Evolutionary conservation across 1,284 basidiomycete species (phyloP).

Genomic region (Agroathelia rolfsii): DNA sequence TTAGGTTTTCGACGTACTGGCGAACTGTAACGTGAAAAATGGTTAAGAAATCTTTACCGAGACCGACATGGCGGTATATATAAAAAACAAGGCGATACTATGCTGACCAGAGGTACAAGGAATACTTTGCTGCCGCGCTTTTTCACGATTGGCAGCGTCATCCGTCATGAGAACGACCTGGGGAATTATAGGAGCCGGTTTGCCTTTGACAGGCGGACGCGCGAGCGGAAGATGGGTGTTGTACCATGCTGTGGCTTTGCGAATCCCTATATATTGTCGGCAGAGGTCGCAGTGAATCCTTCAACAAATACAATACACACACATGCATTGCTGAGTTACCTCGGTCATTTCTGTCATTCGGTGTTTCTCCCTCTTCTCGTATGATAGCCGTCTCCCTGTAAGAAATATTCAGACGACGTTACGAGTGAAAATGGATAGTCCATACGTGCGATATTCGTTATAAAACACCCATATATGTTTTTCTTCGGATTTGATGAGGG

Average conservation of each 20-base stretch:
- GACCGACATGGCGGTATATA: constrained; percentile 2
- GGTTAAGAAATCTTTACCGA: background rate
- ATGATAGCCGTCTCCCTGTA: constrained; percentile 69
- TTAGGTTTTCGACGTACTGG: constrained; percentile 72
- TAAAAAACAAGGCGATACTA: constrained; percentile 1
- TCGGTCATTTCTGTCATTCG: constrained; percentile 91
- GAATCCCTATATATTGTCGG: constrained; percentile 59
- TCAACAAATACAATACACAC: too few relatives aligned
- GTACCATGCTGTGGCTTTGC: constrained; percentile 82
- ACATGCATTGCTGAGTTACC: constrained; percentile 34
- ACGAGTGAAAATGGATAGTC: too few relatives aligned
- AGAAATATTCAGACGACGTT: too few relatives aligned
- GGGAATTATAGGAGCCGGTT: constrained; percentile 34
- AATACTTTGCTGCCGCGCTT: constrained; percentile 67
- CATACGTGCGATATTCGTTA: constrained; percentile 80
- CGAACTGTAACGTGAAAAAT: constrained; percentile 36
- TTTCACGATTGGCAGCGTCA: constrained; percentile 78
- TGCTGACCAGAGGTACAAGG: constrained; percentile 51
- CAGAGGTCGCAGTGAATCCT: too few relatives aligned
- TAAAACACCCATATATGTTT: constrained; percentile 83
- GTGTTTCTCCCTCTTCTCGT: constrained; percentile 64
- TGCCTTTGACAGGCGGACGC: constrained; percentile 41
- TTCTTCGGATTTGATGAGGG: constrained; percentile 73
- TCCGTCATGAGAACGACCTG: constrained; percentile 79
- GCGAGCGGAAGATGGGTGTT: constrained; percentile 56